phyloP scores from a whole-genome alignment of 192 early-diverging fungal genomes.

The Phycomyces nitens region DNA sequence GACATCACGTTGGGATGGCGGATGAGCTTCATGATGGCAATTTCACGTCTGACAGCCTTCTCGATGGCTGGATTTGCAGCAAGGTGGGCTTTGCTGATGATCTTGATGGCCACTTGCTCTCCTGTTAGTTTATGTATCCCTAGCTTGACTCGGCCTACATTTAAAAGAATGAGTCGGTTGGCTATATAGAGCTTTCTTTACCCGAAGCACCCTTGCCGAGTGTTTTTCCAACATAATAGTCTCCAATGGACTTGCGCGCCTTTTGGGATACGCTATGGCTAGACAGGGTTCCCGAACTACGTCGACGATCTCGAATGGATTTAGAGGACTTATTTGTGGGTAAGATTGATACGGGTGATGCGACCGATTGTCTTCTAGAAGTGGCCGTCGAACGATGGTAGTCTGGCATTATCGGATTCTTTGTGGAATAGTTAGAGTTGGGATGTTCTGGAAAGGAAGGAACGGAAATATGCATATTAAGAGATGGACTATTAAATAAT shows the following conservation, averaged over 20 bases:
- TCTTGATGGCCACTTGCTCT: constrained; percentile 52
- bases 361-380: constrained; percentile 18
- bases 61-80: constrained; percentile 46
- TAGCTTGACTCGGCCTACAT: constrained; percentile 46
- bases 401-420: constrained; percentile 9
- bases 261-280: constrained; percentile 19
- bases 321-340: constrained; percentile 13
- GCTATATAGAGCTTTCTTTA: no score
- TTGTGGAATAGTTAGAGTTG: constrained; percentile 2
- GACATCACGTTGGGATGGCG: constrained; percentile 51
- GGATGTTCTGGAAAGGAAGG: constrained; percentile 12
- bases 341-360: constrained; percentile 6
- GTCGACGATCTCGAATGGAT: constrained; percentile 23
- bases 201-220: constrained; percentile 53
- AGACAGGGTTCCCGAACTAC: constrained; percentile 25
- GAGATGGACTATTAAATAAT: background rate
- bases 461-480: constrained; percentile 14
- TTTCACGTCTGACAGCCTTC: constrained; percentile 51
- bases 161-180: no score
- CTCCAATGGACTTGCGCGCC: constrained; percentile 41
- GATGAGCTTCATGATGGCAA: constrained; percentile 53
- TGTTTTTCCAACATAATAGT: constrained; percentile 48
- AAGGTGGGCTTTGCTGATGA: constrained; percentile 47
- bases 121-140: constrained; percentile 43
- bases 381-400: background rate